Percentiles rank a stretch among this genome's conserved stretches.
Conservation (phyloP, 2,329 filamentous ascomycete species). For the Cladobotryum mycophilum region DNA sequence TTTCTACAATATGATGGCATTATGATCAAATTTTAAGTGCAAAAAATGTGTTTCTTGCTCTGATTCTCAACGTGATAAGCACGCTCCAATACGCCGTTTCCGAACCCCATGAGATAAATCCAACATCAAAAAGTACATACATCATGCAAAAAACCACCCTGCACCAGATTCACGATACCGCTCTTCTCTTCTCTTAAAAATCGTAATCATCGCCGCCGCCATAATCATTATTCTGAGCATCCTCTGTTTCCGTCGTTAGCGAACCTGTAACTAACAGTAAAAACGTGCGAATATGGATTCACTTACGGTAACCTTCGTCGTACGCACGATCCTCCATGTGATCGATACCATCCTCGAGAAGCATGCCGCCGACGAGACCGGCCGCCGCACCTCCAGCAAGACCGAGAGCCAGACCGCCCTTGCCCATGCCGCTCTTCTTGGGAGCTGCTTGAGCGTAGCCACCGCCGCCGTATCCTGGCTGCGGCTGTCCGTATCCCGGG, state of each 20-base stretch:
- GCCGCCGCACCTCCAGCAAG: conserved; percentile 68
- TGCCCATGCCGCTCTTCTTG: conserved; percentile 33
- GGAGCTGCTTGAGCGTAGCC: conserved; percentile 27
- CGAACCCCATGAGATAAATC: background rate
- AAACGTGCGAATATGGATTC: background rate
- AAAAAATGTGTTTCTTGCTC: no score
- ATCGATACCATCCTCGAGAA: conserved; percentile 63
- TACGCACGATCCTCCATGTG: conserved; percentile 55
- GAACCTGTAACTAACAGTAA: conserved; percentile 12
- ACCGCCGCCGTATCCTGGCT: conserved; percentile 23
- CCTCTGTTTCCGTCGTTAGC: conserved; percentile 16
- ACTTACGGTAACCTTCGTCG: conserved; percentile 37
- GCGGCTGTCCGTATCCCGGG: conserved; percentile 27
- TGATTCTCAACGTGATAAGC: no score
- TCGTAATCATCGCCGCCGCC: conserved; percentile 19
- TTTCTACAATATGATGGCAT: no score
- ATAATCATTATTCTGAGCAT: conserved; percentile 26
- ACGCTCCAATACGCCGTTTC: conserved; percentile 1
- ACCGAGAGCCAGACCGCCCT: conserved; percentile 43
- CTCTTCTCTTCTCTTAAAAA: conserved; percentile 11
- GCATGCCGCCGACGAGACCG: conserved; percentile 69
- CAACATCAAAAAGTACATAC: background rate
- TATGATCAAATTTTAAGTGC: no score
- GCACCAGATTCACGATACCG: background rate
- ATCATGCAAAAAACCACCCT: background rate